Conservation (phyloP, 139 green algal species). For the Yamagishiella unicocca region DNA sequence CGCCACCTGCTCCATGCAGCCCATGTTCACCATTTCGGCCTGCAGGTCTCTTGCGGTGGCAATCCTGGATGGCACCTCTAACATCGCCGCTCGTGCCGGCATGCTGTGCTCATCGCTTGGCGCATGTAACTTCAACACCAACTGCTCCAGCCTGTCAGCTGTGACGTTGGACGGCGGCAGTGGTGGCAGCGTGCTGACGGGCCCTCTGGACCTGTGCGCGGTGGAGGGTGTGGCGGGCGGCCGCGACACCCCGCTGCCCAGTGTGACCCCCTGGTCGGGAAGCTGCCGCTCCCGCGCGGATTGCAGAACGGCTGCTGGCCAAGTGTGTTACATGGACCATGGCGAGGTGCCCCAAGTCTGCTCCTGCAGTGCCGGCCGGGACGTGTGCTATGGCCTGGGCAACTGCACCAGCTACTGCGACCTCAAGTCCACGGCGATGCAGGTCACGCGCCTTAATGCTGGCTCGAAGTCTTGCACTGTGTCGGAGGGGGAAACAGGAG, state of each 20-base stretch:
- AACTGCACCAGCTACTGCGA: conserved; percentile 8
- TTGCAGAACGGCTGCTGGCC: not conserved
- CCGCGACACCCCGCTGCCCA: not conserved
- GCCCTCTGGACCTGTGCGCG: not conserved
- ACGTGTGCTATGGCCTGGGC: conserved; percentile 5
- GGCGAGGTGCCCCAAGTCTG: not conserved
- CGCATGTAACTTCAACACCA: not conserved
- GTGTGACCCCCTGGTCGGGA: not conserved
- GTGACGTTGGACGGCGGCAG: not conserved
- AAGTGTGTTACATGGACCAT: not conserved
- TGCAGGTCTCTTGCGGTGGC: not conserved
- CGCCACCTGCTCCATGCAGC: not conserved
- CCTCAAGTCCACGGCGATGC: not conserved
- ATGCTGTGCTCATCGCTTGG: not conserved
- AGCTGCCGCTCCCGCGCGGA: not conserved
- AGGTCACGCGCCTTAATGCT: not conserved
- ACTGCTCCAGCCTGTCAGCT: not conserved
- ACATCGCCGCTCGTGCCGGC: not conserved
- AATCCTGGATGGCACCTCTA: not conserved
- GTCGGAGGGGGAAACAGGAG: not conserved
- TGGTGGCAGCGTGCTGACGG: not conserved
- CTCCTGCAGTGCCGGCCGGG: not conserved
- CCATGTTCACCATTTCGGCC: not conserved
- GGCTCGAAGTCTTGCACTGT: not conserved
- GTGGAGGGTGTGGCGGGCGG: not conserved